A percentile compares a stretch with the other conserved stretches of the same genome.
These are phyloP conservation scores for Orbilia quercus DNA, from an alignment of 2,329 filamentous ascomycete species.

Conservation along the genomic window DNA sequence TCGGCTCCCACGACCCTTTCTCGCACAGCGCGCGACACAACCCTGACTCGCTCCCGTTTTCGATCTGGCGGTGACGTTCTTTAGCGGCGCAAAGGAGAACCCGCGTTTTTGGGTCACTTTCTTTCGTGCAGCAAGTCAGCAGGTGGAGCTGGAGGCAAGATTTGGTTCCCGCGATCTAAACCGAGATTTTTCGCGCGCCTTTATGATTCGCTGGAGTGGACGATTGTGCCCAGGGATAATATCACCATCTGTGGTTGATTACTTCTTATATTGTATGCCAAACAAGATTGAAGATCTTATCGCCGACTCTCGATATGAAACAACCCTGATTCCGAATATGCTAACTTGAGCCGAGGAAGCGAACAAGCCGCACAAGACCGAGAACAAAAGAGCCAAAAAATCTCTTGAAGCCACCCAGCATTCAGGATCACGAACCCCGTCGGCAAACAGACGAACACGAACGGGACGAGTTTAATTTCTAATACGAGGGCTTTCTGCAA, in stretches of 20 bases:
- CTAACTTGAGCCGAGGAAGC: constrained; percentile 52
- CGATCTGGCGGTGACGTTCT: constrained; percentile 38
- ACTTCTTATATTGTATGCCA: constrained; percentile 19
- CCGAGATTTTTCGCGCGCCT: background rate
- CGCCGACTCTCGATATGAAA: constrained; percentile 48
- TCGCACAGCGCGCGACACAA: constrained; percentile 10
- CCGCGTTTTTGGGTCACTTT: constrained; percentile 5
- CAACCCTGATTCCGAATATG: constrained; percentile 27
- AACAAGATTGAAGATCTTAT: constrained; percentile 28
- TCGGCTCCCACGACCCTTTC: constrained; percentile 27
- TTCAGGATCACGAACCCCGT: constrained; percentile 5
- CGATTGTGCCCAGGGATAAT: background rate
- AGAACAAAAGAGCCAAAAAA: constrained; percentile 13
- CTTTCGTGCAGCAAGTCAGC: background rate
- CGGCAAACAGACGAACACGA: constrained; percentile 44
- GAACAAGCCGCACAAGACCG: constrained; percentile 38
- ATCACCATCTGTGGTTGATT: background rate
- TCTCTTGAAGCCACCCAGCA: background rate
- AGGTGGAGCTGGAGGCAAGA: constrained; percentile 10
- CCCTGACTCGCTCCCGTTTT: constrained; percentile 47
- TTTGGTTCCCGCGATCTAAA: constrained; percentile 12
- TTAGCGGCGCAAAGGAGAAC: constrained; percentile 23
- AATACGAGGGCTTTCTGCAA: constrained; percentile 21
- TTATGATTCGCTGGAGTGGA: constrained; percentile 20
- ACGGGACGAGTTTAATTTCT: constrained; percentile 44